phyloP scores from a whole-genome alignment of 805 yeast species.

The Metschnikowia corniflorae region DNA sequence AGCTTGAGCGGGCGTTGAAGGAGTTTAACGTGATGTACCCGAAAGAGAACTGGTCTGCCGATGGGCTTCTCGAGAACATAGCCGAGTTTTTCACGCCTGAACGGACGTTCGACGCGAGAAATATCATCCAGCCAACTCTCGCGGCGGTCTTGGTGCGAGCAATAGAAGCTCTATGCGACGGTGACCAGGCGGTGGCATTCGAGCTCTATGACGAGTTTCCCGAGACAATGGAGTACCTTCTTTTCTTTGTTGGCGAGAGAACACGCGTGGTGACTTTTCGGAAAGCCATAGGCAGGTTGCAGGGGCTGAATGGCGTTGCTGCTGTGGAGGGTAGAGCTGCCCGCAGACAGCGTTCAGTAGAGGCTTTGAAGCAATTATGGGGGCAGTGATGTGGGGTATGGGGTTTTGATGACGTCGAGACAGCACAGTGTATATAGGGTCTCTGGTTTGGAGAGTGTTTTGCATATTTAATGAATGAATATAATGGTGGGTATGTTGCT shows the following conservation, averaged over 20 bases:
- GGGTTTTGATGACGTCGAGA: too few relatives aligned
- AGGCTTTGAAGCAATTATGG: constrained; percentile 20
- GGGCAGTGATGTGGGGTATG: neutral
- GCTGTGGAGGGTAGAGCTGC: constrained; percentile 19
- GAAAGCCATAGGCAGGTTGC: constrained; percentile 19
- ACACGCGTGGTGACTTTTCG: constrained; percentile 23
- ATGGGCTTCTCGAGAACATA: constrained; percentile 18
- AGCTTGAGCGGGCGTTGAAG: constrained; percentile 17
- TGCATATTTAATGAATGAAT: too few relatives aligned
- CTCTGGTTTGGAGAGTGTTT: too few relatives aligned
- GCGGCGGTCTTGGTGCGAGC: constrained; percentile 17
- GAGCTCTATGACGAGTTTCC: constrained; percentile 33
- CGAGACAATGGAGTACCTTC: constrained; percentile 29
- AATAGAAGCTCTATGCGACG: constrained; percentile 18
- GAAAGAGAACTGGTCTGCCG: constrained; percentile 10
- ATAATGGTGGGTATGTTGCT: too few relatives aligned
- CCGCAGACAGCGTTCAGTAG: constrained; percentile 24
- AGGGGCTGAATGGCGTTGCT: constrained; percentile 6
- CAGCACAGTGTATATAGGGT: too few relatives aligned
- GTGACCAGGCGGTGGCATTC: constrained; percentile 21
- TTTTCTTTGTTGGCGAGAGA: constrained; percentile 20
- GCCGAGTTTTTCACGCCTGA: constrained; percentile 34
- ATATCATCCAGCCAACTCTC: constrained; percentile 22
- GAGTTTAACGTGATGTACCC: constrained; percentile 13
- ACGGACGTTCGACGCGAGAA: constrained; percentile 20